Base-by-base conservation (phyloP, 176 grass and related monocot genomes). In the Zizania latifolia region DNA sequence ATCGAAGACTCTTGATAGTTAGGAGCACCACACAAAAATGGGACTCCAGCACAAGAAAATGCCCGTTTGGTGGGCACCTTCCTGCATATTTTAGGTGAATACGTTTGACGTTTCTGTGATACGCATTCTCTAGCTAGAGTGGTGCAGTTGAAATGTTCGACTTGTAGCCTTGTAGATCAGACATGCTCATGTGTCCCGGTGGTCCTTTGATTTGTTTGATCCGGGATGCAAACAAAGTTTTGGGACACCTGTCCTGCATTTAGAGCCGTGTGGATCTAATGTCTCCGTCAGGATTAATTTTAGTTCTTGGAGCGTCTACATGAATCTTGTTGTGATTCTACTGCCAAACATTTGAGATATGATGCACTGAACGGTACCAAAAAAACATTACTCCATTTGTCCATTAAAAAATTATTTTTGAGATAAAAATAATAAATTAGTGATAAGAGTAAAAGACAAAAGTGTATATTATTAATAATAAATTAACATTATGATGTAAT, bases 121-220 rank as follows among this genome's bases (percentile, higher is more conserved):
- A n/a, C n/a, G n/a, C n/a, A 62, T 61, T 65, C n/a, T n/a, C 21
- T 54, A 6, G 43, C 66, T 10, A 40, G 46, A 27, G 59, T 6
- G 58, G 37, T 19, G 73, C 31, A 5, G 79, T 51, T 87, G 79
- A 66, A 36, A 59, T 16, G 85, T 82, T 77, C 27, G 32, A 17
- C 67, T 78, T 37, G n/a, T n/a, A n/a, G n/a, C n/a, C n/a, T n/a
- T n/a, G 74, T 3, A 1, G 39, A 4, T 31, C 50, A 6, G 66
- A 67, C 79, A 78, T 4, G 31, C 38, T 53, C 74, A 72, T 45
- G 60, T 35, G n/a, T 77, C 19, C 59, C 5, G 65, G 67, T 67
- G 79, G 73, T 65, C 48, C 73, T 30, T 38, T 21, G 74, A 51
- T 87, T 68, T 58, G 79, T 43, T 83, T 30, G 51, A 74, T 61